Percentiles rank a stretch among this genome's conserved stretches.
Evolutionary conservation across 129 eudicot species (phyloP).

Genomic region (Apium graveolens): DNA sequence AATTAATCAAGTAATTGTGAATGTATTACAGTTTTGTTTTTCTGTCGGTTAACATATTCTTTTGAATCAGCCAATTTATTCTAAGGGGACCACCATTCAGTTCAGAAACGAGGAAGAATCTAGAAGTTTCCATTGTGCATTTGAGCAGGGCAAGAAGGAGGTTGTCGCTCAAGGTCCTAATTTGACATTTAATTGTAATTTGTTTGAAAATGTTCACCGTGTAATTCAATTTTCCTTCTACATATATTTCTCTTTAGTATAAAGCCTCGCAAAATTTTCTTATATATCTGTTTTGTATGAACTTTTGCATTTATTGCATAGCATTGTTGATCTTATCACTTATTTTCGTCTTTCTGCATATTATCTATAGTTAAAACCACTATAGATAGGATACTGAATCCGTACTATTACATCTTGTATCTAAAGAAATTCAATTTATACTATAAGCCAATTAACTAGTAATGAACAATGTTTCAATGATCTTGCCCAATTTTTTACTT

Average conservation of each 20-base stretch:
- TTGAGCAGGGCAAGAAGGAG: slow-evolving; percentile 75
- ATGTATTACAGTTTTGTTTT: slow-evolving; percentile 3
- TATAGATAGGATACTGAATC: neutral
- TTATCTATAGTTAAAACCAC: neutral
- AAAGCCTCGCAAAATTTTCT: neutral
- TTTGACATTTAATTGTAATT: slow-evolving; percentile 12
- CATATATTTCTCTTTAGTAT: neutral
- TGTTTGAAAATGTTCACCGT: neutral
- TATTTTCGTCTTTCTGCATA: neutral
- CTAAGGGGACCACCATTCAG: slow-evolving; percentile 59
- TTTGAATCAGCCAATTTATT: slow-evolving; percentile 68
- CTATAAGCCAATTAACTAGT: neutral
- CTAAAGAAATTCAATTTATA: neutral
- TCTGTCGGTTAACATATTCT: slow-evolving; percentile 15
- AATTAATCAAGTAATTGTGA: slow-evolving; percentile 7
- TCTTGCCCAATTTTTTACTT: neutral
- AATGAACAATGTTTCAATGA: neutral
- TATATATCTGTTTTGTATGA: neutral
- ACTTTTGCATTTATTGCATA: neutral
- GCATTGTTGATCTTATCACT: neutral
- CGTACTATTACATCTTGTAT: neutral
- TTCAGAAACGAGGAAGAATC: slow-evolving; percentile 85
- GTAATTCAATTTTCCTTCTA: neutral
- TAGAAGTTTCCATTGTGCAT: slow-evolving; percentile 75
- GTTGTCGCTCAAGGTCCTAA: slow-evolving; percentile 48